Evolutionary conservation across 1,284 basidiomycete genomes (phyloP).

Genomic region (Austroboletus novae-zelandiae): DNA sequence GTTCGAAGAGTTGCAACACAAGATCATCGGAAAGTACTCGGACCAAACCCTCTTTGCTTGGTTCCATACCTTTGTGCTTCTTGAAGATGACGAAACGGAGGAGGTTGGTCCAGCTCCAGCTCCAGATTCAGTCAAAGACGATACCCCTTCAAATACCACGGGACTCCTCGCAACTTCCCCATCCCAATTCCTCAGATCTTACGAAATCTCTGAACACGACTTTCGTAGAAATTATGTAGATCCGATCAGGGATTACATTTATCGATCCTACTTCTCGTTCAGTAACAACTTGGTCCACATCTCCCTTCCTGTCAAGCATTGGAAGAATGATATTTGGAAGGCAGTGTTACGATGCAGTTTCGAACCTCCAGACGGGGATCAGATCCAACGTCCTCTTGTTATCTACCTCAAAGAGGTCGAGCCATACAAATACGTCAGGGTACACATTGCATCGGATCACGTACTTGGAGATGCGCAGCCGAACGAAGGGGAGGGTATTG

Average conservation of each 20-base stretch:
- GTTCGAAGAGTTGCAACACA: slow-evolving; percentile 23
- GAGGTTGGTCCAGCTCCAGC: neutral
- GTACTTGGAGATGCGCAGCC: neutral
- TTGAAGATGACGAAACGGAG: slow-evolving; percentile 9
- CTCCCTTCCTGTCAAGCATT: slow-evolving; percentile 17
- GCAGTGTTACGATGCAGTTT: slow-evolving; percentile 25
- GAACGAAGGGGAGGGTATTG: neutral
- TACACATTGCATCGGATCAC: slow-evolving; percentile 7
- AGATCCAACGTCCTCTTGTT: slow-evolving; percentile 19
- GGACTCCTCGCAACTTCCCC: slow-evolving; percentile 27
- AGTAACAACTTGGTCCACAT: slow-evolving; percentile 23
- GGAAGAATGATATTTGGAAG: slow-evolving; percentile 19
- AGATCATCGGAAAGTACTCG: slow-evolving; percentile 12
- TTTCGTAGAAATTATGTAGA: slow-evolving; percentile 23
- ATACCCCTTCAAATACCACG: slow-evolving; percentile 7
- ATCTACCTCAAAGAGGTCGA: slow-evolving; percentile 22
- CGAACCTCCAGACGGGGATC: slow-evolving; percentile 10
- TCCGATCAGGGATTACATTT: slow-evolving; percentile 11
- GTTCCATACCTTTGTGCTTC: slow-evolving; percentile 5
- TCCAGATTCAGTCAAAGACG: neutral
- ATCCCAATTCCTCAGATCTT: slow-evolving; percentile 13
- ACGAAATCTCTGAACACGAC: slow-evolving; percentile 20
- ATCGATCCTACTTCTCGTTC: slow-evolving; percentile 17
- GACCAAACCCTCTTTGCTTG: slow-evolving; percentile 33
- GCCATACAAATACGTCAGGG: slow-evolving; percentile 14